Percentiles rank a stretch among this genome's conserved stretches.
Evolutionary conservation across 495 filamentous ascomycete species (phyloP).

Genomic region (Acidiella bohemica): DNA sequence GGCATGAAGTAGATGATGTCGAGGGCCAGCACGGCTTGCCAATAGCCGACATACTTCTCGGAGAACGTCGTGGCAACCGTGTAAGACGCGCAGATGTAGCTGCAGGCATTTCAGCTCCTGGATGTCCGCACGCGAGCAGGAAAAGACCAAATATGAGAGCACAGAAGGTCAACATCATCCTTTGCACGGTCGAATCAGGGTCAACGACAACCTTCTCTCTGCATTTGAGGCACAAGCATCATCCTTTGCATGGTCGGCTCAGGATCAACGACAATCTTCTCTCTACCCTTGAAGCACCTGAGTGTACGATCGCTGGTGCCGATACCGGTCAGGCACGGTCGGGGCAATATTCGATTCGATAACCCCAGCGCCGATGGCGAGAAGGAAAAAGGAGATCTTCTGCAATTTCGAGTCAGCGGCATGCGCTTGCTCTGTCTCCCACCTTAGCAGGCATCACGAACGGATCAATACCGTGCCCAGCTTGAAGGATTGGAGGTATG

Average conservation of each 20-base stretch:
- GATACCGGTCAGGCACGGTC: conserved; percentile 61
- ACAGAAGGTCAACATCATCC: conserved; percentile 57
- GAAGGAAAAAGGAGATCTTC: conserved; percentile 31
- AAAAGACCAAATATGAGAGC: too few relatives aligned
- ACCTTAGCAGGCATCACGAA: too few relatives aligned
- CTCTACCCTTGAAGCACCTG: conserved; percentile 45
- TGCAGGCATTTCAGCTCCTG: too few relatives aligned
- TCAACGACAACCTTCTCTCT: conserved; percentile 68
- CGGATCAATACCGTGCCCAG: conserved; percentile 7
- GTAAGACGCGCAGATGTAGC: conserved; percentile 59
- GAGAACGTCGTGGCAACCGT: conserved; percentile 53
- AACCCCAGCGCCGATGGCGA: conserved; percentile 53
- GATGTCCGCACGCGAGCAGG: too few relatives aligned
- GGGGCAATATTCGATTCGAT: conserved; percentile 62
- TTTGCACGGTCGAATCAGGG: conserved; percentile 58
- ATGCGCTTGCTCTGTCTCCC: too few relatives aligned
- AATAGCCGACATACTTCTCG: conserved; percentile 57
- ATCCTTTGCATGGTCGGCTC: conserved; percentile 60
- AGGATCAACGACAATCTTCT: conserved; percentile 64
- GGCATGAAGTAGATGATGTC: conserved; percentile 46
- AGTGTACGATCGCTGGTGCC: conserved; percentile 47
- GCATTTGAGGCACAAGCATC: conserved; percentile 45
- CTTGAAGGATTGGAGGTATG: conserved; percentile 8
- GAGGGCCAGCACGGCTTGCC: conserved; percentile 61
- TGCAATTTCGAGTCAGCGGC: too few relatives aligned